Conservation (phyloP, 345 rosid genomes). For the Gossypium longicalyx region DNA sequence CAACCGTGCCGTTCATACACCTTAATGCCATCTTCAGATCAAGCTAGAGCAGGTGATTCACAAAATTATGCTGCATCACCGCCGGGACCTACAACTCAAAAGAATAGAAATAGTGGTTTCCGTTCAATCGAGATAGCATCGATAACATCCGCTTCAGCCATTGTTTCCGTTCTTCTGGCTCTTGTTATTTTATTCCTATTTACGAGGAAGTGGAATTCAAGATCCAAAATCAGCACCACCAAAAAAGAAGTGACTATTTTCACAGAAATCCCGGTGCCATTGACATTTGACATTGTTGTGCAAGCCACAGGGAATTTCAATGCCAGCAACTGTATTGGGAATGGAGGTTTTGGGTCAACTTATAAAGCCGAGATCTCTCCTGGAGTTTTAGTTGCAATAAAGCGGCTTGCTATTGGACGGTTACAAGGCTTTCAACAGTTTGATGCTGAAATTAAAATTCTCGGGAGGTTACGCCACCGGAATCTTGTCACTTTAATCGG, state of each 20-base stretch:
- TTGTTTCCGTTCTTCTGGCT: slow-evolving; percentile 52
- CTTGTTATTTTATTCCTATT: slow-evolving; percentile 45
- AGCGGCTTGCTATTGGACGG: slow-evolving; percentile 60
- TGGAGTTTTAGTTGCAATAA: slow-evolving; percentile 45
- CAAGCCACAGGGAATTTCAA: slow-evolving; percentile 58
- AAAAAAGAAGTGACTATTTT: slow-evolving; percentile 50
- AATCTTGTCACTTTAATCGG: slow-evolving; percentile 57
- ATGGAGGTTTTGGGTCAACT: slow-evolving; percentile 66
- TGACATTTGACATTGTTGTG: slow-evolving; percentile 52
- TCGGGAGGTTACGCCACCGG: slow-evolving; percentile 51
- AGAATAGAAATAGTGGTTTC: slow-evolving; percentile 22
- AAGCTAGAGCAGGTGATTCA: slow-evolving; percentile 27
- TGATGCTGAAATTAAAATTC: slow-evolving; percentile 55
- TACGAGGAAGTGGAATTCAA: slow-evolving; percentile 42
- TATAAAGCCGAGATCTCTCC: slow-evolving; percentile 54
- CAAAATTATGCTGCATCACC: slow-evolving; percentile 36
- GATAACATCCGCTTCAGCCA: slow-evolving; percentile 55
- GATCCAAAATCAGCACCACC: slow-evolving; percentile 38
- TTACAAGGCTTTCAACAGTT: slow-evolving; percentile 65
- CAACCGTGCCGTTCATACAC: slow-evolving; percentile 40
- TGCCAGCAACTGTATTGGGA: slow-evolving; percentile 57
- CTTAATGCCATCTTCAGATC: slow-evolving; percentile 38
- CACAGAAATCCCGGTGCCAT: slow-evolving; percentile 36
- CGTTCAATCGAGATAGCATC: slow-evolving; percentile 62
- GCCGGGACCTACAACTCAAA: neutral